Evolutionary conservation across 2,329 filamentous ascomycete species (phyloP).

Genomic region (Didymella sp.): DNA sequence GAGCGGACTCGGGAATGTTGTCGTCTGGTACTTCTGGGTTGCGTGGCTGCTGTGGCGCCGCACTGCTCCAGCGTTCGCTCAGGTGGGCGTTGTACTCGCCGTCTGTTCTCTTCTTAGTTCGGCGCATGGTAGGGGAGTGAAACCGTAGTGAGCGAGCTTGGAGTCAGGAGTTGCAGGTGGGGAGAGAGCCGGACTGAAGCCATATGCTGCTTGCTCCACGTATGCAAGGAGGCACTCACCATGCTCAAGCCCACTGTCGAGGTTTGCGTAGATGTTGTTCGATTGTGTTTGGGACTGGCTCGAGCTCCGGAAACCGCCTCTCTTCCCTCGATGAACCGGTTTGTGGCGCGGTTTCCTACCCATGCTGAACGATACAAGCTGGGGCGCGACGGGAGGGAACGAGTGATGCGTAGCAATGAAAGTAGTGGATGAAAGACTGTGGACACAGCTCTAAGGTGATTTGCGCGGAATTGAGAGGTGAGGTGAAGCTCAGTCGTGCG

Average conservation of each 20-base stretch:
- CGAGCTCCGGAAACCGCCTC: neutral
- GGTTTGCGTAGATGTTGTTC: conserved; percentile 20
- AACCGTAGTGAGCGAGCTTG: neutral
- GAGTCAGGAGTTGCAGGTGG: neutral
- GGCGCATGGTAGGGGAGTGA: neutral
- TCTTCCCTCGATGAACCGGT: conserved; percentile 4
- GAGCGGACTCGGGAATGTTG: conserved; percentile 21
- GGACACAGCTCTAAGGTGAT: neutral
- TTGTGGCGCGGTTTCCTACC: neutral
- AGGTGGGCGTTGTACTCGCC: conserved; percentile 29
- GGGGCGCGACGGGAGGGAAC: neutral
- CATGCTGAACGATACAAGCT: conserved; percentile 14
- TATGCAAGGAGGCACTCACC: conserved; percentile 17
- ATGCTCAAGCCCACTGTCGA: conserved; percentile 1
- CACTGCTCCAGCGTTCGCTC: conserved; percentile 22
- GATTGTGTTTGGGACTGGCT: neutral
- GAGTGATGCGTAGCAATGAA: neutral
- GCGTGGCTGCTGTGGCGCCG: neutral
- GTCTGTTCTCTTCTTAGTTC: conserved; percentile 15
- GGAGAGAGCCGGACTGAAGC: neutral
- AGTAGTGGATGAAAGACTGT: neutral
- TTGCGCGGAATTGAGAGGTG: neutral
- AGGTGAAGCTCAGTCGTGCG: conserved; percentile 1
- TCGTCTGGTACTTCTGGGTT: conserved; percentile 20
- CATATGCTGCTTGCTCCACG: neutral